phyloP scores from a whole-genome alignment of 495 filamentous ascomycete genomes.

The Neurospora tetrasperma region DNA sequence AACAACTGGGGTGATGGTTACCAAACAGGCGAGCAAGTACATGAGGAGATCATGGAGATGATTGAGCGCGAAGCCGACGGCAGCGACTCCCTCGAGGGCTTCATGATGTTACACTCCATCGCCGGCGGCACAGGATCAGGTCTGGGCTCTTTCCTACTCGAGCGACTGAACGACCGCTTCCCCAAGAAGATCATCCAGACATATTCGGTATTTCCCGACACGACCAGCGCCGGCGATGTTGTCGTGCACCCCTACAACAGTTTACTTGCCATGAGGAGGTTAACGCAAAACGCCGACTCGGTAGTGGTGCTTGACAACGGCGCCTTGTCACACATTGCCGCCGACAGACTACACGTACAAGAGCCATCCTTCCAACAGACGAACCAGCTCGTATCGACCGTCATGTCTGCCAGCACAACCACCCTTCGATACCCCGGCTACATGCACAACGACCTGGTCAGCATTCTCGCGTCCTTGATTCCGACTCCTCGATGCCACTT shows the following conservation, averaged over 20 bases:
- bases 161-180: conserved; percentile 92
- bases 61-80: conserved; percentile 97
- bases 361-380: conserved; percentile 94
- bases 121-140: conserved; percentile 95
- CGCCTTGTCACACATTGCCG: conserved; percentile 85
- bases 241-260: conserved; percentile 99
- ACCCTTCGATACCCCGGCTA: conserved; percentile 95
- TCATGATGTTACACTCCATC: conserved; percentile 97
- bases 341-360: conserved; percentile 86
- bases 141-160: conserved; percentile 87
- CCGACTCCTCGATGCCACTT: conserved; percentile 96
- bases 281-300: conserved; percentile 94
- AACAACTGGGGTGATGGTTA: conserved; percentile 99
- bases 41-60: conserved; percentile 98
- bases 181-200: conserved; percentile 99
- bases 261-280: conserved; percentile 75
- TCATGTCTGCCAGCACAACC: conserved; percentile 97
- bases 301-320: conserved; percentile 98
- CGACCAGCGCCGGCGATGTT: conserved; percentile 70
- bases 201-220: conserved; percentile 96
- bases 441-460: conserved; percentile 98
- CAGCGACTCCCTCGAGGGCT: conserved; percentile 94
- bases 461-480: conserved; percentile 90
- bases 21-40: conserved; percentile 78
- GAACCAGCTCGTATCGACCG: conserved; percentile 93